Evolutionary conservation across 2,329 filamentous ascomycete genomes (phyloP).

Genomic region (Coleophoma eucalyptorum): DNA sequence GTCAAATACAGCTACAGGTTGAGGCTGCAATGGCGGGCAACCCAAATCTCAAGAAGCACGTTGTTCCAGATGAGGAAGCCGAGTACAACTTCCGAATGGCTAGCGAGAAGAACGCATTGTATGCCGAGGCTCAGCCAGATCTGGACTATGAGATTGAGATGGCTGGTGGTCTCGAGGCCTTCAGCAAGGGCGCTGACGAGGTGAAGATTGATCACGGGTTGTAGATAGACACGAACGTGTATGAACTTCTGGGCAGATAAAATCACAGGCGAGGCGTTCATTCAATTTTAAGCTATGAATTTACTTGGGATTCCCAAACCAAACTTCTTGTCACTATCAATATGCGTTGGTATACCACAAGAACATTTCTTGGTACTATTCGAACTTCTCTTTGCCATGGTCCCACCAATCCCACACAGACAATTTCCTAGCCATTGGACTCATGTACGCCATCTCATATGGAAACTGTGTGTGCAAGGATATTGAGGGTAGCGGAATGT

Average conservation of each 20-base stretch:
- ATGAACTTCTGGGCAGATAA: not conserved
- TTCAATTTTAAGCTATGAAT: no score
- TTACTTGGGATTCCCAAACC: no score
- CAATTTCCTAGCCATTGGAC: not conserved
- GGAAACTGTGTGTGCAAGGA: slow-evolving; percentile 3
- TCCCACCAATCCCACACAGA: not conserved
- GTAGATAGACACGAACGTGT: slow-evolving; percentile 2
- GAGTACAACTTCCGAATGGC: slow-evolving; percentile 48
- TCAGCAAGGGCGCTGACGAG: slow-evolving; percentile 24
- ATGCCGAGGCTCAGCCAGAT: slow-evolving; percentile 42
- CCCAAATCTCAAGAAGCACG: slow-evolving; percentile 42
- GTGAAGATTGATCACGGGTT: slow-evolving; percentile 22
- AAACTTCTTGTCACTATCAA: no score
- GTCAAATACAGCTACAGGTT: slow-evolving; percentile 62
- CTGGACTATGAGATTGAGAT: slow-evolving; percentile 42
- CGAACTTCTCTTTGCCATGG: no score
- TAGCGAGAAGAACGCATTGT: slow-evolving; percentile 40
- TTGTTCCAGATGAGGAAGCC: slow-evolving; percentile 52
- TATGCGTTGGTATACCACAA: no score
- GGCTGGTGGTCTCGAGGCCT: slow-evolving; percentile 25
- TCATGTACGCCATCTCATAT: not conserved
- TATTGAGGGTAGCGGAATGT: slow-evolving; percentile 17
- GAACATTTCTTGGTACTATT: no score
- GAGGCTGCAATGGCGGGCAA: slow-evolving; percentile 59
- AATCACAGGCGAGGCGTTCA: no score